phyloP scores from a whole-genome alignment of 2,329 filamentous ascomycete species.

The Zymoseptoria tritici region DNA sequence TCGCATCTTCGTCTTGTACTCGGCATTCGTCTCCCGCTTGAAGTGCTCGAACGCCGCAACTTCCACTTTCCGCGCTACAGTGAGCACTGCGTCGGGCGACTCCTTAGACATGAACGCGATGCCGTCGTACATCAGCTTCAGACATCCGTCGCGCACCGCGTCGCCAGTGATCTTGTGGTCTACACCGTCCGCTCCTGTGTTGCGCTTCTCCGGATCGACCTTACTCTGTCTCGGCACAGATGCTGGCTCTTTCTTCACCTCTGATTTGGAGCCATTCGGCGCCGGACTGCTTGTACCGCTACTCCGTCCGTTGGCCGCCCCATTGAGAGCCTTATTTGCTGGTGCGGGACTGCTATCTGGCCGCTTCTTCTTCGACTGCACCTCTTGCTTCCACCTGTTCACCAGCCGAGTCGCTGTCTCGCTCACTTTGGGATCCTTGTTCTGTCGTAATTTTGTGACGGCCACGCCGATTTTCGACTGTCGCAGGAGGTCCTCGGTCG shows the following conservation, averaged over 20 bases:
- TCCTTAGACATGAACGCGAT: conserved; percentile 63
- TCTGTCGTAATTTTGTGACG: conserved; percentile 75
- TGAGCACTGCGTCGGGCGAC: conserved; percentile 58
- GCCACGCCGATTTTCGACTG: conserved; percentile 86
- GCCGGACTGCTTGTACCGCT: conserved; percentile 34
- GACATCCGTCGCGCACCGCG: conserved; percentile 69
- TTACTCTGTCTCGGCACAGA: conserved; percentile 42
- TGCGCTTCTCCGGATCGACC: conserved; percentile 66
- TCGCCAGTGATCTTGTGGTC: conserved; percentile 69
- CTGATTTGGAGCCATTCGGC: conserved; percentile 43
- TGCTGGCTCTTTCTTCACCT: conserved; percentile 20
- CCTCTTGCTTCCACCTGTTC: conserved; percentile 74
- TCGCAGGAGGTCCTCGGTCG: conserved; percentile 83
- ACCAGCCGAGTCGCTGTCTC: conserved; percentile 75
- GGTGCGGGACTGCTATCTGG: conserved; percentile 41
- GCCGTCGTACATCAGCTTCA: conserved; percentile 90
- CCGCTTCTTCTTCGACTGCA: conserved; percentile 47
- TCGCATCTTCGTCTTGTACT: conserved; percentile 83
- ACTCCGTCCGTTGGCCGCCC: conserved; percentile 25
- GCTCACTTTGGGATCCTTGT: conserved; percentile 67
- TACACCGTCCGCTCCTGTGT: conserved; percentile 72
- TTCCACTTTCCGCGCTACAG: conserved; percentile 64
- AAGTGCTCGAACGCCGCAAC: conserved; percentile 62
- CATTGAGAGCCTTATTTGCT: conserved; percentile 32
- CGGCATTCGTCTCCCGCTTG: conserved; percentile 60